These are phyloP conservation scores for Saitozyma sp. DNA, from an alignment of 768 basidiomycete genomes.

Conservation along the genomic window DNA sequence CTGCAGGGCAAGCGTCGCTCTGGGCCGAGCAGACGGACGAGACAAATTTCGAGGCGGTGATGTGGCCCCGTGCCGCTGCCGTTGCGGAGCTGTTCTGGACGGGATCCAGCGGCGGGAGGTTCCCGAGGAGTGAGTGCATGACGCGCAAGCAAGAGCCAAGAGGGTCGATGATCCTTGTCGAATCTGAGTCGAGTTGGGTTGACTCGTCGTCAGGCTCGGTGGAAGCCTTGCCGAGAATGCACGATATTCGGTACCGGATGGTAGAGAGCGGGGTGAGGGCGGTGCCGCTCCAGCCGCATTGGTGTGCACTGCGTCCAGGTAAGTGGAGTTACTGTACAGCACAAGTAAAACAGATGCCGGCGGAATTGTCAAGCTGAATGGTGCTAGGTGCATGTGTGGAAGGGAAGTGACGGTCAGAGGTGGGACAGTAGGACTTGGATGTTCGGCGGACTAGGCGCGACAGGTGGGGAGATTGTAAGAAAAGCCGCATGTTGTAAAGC, in stretches of 20 bases:
- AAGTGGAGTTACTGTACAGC: conserved; percentile 11
- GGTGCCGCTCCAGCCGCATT: conserved; percentile 66
- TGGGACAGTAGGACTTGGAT: too few species aligned
- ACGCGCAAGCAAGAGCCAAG: not conserved
- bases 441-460: too few species aligned
- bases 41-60: conserved; percentile 66
- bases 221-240: conserved; percentile 65
- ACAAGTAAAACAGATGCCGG: too few species aligned
- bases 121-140: conserved; percentile 24
- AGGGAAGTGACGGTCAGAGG: too few species aligned
- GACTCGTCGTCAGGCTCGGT: conserved; percentile 42
- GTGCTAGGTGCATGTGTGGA: too few species aligned
- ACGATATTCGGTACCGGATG: conserved; percentile 64
- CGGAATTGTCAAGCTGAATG: too few species aligned
- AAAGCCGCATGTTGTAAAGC: too few species aligned
- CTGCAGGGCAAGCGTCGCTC: conserved; percentile 60
- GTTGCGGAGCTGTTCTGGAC: conserved; percentile 79
- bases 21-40: conserved; percentile 64
- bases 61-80: conserved; percentile 72
- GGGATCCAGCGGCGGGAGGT: conserved; percentile 50
- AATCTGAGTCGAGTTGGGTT: not conserved
- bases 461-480: too few species aligned
- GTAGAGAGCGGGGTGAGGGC: conserved; percentile 64
- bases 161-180: too few species aligned
- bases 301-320: conserved; percentile 68